Percentiles rank a stretch among this genome's conserved stretches.
These are phyloP conservation scores for Alternaria sp. DNA, from an alignment of 2,329 filamentous ascomycete genomes.

Conservation along the genomic window DNA sequence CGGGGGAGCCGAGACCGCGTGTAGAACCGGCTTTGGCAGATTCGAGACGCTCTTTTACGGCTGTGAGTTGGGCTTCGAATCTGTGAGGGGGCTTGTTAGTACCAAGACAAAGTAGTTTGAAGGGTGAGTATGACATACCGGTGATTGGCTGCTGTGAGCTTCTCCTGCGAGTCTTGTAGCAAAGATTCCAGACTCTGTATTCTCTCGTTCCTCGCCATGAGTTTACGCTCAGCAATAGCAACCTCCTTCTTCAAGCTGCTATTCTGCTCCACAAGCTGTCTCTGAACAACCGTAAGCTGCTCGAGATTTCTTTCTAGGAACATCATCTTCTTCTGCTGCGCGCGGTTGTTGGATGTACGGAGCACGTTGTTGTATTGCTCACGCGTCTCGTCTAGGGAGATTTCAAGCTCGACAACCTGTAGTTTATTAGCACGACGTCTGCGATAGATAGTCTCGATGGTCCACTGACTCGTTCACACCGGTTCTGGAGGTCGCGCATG, in stretches of 20 bases:
- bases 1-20: conserved; percentile 75
- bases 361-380: conserved; percentile 99
- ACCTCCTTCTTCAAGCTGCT: conserved; percentile 96
- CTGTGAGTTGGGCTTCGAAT: conserved; percentile 95
- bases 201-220: conserved; percentile 95
- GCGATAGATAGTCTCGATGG: conserved; percentile 10
- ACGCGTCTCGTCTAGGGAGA: conserved; percentile 93
- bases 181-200: conserved; percentile 93
- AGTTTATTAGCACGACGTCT: conserved; percentile 28
- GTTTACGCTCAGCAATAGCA: conserved; percentile 95
- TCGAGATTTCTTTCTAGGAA: conserved; percentile 98
- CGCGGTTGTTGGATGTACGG: conserved; percentile 94
- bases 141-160: conserved; percentile 95
- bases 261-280: conserved; percentile 98
- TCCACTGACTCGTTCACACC: conserved; percentile 80
- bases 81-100: conserved; percentile 59
- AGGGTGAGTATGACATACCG: conserved; percentile 69
- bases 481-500: conserved; percentile 98
- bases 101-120: neutral
- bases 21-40: conserved; percentile 92
- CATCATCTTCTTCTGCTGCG: conserved; percentile 99
- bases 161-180: conserved; percentile 97
- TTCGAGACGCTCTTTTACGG: conserved; percentile 97
- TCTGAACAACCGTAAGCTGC: conserved; percentile 95
- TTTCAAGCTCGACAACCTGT: conserved; percentile 90